Conservation (phyloP, 495 filamentous ascomycete genomes). For the Neurospora hispaniola region DNA sequence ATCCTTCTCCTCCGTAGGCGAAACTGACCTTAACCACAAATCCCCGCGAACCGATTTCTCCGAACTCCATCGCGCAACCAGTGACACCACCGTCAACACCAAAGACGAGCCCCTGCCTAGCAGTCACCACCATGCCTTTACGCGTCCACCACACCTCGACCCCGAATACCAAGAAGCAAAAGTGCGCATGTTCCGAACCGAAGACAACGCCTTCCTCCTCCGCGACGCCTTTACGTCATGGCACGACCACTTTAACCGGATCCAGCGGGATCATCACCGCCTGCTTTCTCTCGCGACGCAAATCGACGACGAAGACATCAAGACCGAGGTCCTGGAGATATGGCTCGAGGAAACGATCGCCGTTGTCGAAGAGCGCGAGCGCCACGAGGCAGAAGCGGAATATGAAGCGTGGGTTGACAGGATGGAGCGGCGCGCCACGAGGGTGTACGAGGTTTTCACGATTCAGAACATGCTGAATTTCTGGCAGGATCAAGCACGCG, state of each 20-base stretch:
- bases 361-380: slow-evolving; percentile 4
- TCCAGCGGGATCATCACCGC: slow-evolving; percentile 2
- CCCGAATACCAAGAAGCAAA: slow-evolving; percentile 10
- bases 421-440: slow-evolving; percentile 21
- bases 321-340: slow-evolving; percentile 14
- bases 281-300: slow-evolving; percentile 5
- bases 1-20: slow-evolving; percentile 11
- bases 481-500: slow-evolving; percentile 15
- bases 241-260: slow-evolving; percentile 3
- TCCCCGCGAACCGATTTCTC: slow-evolving; percentile 7
- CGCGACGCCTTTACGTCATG: slow-evolving; percentile 10
- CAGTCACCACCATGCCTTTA: neutral
- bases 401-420: slow-evolving; percentile 12
- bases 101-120: slow-evolving; percentile 5
- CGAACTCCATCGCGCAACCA: slow-evolving; percentile 4
- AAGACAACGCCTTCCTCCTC: slow-evolving; percentile 5
- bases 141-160: slow-evolving; percentile 3
- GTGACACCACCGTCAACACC: slow-evolving; percentile 10
- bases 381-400: slow-evolving; percentile 12
- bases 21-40: slow-evolving; percentile 9
- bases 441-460: slow-evolving; percentile 20
- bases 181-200: slow-evolving; percentile 8
- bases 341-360: slow-evolving; percentile 14
- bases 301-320: slow-evolving; percentile 16
- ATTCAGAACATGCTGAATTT: slow-evolving; percentile 11